A percentile compares a stretch with the other conserved stretches of the same genome.
phyloP scores from a whole-genome alignment of 306 rosid genomes.

The Pachyrhizus erosus region DNA sequence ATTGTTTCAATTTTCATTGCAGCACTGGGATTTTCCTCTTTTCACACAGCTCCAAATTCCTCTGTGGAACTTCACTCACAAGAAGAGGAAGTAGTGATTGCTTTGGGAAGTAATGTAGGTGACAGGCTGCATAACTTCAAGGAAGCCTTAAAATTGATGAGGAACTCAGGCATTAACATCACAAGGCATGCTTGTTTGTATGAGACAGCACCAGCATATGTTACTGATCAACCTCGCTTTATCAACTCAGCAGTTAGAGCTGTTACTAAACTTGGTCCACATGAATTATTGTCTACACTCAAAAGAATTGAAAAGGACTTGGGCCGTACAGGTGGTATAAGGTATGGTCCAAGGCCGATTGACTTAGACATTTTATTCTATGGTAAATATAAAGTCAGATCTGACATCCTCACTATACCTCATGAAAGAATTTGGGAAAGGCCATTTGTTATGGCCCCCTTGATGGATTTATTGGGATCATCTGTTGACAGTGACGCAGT shows the following conservation, averaged over 20 bases:
- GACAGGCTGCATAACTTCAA: slow-evolving; percentile 76
- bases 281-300: slow-evolving; percentile 72
- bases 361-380: slow-evolving; percentile 91
- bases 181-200: slow-evolving; percentile 85
- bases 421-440: slow-evolving; percentile 97
- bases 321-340: slow-evolving; percentile 76
- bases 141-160: slow-evolving; percentile 82
- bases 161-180: slow-evolving; percentile 66
- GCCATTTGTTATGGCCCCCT: slow-evolving; percentile 92
- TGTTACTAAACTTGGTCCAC: slow-evolving; percentile 82
- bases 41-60: slow-evolving; percentile 53
- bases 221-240: slow-evolving; percentile 84
- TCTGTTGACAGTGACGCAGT: slow-evolving; percentile 67
- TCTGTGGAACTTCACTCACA: slow-evolving; percentile 66
- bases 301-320: slow-evolving; percentile 79
- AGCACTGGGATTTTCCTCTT: slow-evolving; percentile 52
- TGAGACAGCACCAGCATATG: slow-evolving; percentile 92
- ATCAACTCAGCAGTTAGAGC: slow-evolving; percentile 94
- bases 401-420: slow-evolving; percentile 74
- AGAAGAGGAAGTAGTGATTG: slow-evolving; percentile 90
- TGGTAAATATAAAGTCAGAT: slow-evolving; percentile 70
- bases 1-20: slow-evolving; percentile 47
- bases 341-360: slow-evolving; percentile 95
- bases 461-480: slow-evolving; percentile 82
- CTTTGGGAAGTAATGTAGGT: slow-evolving; percentile 93